Percentiles rank a stretch among this genome's conserved stretches.
These are phyloP conservation scores for Ceratobasidium sp. DNA, from an alignment of 1,284 basidiomycete genomes.

Conservation along the genomic window DNA sequence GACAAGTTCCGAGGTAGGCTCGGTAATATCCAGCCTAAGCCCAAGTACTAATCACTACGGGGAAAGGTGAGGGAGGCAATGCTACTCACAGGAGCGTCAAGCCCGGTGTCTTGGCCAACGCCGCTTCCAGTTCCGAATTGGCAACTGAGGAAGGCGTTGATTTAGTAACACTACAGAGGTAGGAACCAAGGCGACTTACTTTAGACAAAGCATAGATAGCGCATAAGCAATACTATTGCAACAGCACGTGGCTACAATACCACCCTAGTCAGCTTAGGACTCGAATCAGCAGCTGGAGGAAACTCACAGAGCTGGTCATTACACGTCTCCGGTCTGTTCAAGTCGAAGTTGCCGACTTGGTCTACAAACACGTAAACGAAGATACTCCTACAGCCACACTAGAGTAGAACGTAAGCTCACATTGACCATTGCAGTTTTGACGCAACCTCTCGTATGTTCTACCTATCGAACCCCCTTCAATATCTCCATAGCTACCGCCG, in stretches of 20 bases:
- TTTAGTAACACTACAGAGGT: not conserved
- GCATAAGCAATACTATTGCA: conserved; percentile 28
- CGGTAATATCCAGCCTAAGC: not conserved
- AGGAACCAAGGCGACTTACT: not conserved
- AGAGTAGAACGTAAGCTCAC: not conserved
- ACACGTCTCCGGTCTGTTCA: not conserved
- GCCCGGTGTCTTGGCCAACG: conserved; percentile 1
- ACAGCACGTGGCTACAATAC: conserved; percentile 15
- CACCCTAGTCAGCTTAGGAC: not conserved
- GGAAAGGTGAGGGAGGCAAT: not conserved
- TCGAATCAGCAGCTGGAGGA: not conserved
- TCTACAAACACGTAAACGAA: not conserved
- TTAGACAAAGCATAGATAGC: conserved; percentile 15
- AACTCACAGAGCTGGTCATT: conserved; percentile 11
- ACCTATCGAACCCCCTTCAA: not conserved
- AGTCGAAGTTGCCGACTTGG: not conserved
- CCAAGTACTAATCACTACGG: not conserved
- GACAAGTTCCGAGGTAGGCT: not conserved
- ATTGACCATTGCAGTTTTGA: not conserved
- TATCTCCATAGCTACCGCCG: not conserved
- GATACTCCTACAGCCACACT: not conserved
- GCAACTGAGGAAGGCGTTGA: not conserved
- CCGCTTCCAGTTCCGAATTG: conserved; percentile 15
- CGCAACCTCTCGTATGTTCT: conserved; percentile 25
- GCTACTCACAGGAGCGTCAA: conserved; percentile 4